These are phyloP conservation scores for Wickerhamiella kurtzmanii DNA, from an alignment of 805 yeast genomes.

Conservation along the genomic window DNA sequence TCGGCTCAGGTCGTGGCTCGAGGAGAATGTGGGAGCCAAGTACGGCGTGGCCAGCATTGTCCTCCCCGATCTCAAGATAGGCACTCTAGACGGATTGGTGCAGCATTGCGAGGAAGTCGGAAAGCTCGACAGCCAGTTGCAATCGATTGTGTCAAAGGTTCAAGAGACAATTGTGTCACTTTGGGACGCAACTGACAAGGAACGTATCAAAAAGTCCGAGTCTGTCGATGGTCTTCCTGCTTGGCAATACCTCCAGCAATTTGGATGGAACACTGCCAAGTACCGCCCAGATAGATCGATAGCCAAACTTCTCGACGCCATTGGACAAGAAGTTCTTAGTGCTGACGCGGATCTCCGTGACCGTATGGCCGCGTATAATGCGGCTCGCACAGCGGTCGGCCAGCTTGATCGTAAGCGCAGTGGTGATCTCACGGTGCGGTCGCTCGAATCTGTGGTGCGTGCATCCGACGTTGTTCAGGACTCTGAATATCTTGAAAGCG, in stretches of 20 bases:
- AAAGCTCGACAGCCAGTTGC: conserved; percentile 70
- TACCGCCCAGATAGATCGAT: conserved; percentile 76
- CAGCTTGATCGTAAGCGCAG: conserved; percentile 88
- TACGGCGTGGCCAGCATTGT: conserved; percentile 43
- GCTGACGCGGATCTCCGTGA: conserved; percentile 74
- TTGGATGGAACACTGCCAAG: conserved; percentile 80
- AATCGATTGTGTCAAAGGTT: conserved; percentile 53
- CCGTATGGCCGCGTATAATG: conserved; percentile 60
- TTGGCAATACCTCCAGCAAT: conserved; percentile 53
- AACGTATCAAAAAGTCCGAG: conserved; percentile 36
- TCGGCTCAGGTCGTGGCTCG: conserved; percentile 25
- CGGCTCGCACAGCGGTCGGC: conserved; percentile 68
- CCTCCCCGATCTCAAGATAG: conserved; percentile 81
- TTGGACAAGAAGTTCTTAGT: conserved; percentile 65
- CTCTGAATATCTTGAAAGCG: conserved; percentile 75
- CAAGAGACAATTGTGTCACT: conserved; percentile 49
- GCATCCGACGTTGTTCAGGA: conserved; percentile 71
- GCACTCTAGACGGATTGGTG: conserved; percentile 84
- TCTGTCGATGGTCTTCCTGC: conserved; percentile 41
- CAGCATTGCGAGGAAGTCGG: conserved; percentile 80
- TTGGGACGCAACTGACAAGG: conserved; percentile 26
- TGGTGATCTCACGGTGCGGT: conserved; percentile 84
- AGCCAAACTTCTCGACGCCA: conserved; percentile 53
- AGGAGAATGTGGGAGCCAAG: conserved; percentile 24
- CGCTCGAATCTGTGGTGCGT: conserved; percentile 77